phyloP scores from a whole-genome alignment of 2,329 filamentous ascomycete species.

The Alternaria ventricosa region DNA sequence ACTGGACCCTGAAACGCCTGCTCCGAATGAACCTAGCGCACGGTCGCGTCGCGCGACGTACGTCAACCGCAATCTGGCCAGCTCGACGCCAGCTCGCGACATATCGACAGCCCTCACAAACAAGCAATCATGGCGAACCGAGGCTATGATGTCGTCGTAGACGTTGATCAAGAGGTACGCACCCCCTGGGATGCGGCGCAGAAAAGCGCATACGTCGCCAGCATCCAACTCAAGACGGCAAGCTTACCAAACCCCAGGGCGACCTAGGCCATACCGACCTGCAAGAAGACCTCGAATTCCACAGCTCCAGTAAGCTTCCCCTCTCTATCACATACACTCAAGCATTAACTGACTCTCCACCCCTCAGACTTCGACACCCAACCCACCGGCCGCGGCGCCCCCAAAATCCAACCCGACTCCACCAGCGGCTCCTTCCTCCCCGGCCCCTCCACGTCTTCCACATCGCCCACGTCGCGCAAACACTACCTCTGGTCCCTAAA shows the following conservation, averaged over 20 bases:
- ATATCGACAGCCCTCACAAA: conserved; percentile 8
- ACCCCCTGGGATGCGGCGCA: background rate
- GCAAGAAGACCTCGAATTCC: conserved; percentile 98
- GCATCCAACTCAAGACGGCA: background rate
- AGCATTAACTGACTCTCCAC: background rate
- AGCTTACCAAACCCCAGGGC: conserved; percentile 64
- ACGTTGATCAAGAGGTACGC: conserved; percentile 90
- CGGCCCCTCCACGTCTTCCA: conserved; percentile 25
- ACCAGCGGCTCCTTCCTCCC: conserved; percentile 48
- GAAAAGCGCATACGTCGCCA: background rate
- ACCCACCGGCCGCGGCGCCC: conserved; percentile 54
- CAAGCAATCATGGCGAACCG: conserved; percentile 70
- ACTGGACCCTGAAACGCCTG: conserved; percentile 19
- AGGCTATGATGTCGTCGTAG: conserved; percentile 97
- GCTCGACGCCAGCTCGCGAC: conserved; percentile 31
- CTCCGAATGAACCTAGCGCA: conserved; percentile 29
- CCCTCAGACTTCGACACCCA: conserved; percentile 70
- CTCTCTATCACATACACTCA: background rate
- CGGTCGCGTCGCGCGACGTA: conserved; percentile 30
- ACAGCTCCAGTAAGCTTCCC: conserved; percentile 72
- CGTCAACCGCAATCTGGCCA: conserved; percentile 46
- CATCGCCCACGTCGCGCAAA: conserved; percentile 59
- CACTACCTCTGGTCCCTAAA: conserved; percentile 89
- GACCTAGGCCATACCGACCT: conserved; percentile 98
- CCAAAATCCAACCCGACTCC: conserved; percentile 54